phyloP scores from a whole-genome alignment of 2,329 filamentous ascomycete genomes.

The Huntiella moniliformis region DNA sequence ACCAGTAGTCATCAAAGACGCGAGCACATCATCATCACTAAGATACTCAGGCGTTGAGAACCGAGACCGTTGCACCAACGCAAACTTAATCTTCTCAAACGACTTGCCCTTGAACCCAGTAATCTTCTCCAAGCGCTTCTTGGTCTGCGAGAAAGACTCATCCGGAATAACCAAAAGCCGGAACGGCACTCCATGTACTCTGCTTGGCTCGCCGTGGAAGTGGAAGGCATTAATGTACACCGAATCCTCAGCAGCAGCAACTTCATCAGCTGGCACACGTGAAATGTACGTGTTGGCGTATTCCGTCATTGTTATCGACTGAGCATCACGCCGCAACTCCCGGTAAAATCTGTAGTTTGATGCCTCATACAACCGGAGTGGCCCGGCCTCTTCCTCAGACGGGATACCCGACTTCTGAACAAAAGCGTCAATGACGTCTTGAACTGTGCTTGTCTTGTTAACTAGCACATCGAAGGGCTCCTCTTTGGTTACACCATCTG shows the following conservation, averaged over 20 bases:
- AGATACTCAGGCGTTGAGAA: conserved; percentile 68
- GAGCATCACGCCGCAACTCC: conserved; percentile 49
- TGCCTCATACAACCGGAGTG: conserved; percentile 65
- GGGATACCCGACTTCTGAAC: conserved; percentile 65
- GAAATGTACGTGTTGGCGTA: conserved; percentile 71
- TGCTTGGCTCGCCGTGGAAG: conserved; percentile 74
- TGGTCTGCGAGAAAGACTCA: conserved; percentile 78
- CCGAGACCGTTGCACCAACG: conserved; percentile 49
- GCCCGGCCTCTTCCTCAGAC: conserved; percentile 49
- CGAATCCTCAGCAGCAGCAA: conserved; percentile 22
- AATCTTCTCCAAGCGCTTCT: conserved; percentile 79
- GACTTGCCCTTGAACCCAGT: conserved; percentile 95
- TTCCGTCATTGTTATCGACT: conserved; percentile 69
- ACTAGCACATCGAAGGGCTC: conserved; percentile 71
- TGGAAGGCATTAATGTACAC: conserved; percentile 68
- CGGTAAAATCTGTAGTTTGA: conserved; percentile 72
- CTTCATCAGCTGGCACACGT: conserved; percentile 55
- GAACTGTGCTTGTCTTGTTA: conserved; percentile 63
- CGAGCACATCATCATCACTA: conserved; percentile 53
- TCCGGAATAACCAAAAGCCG: conserved; percentile 69
- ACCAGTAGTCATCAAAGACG: conserved; percentile 25
- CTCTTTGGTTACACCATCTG: conserved; percentile 84
- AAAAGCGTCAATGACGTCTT: conserved; percentile 58
- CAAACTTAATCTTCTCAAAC: conserved; percentile 97
- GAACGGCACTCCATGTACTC: conserved; percentile 79